Base-by-base conservation (phyloP, 257 asterid genomes). In the Nicotiana obtusifolia region DNA sequence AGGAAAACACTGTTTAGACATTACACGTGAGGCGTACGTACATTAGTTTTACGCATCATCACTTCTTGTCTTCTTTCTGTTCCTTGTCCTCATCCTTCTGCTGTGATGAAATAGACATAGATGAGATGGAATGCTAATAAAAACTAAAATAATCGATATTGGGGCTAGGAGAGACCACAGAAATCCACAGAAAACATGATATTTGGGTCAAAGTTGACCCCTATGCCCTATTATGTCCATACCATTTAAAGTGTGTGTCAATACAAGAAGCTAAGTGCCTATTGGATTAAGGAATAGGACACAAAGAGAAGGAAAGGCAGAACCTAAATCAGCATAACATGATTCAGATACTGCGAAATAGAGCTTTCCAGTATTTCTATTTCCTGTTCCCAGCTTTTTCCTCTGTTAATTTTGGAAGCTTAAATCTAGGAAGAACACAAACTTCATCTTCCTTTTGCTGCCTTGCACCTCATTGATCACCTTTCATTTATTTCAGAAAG, bases 31-130 rank as follows among this genome's bases (percentile, higher is more conserved):
- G 62, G 62, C 7, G 24, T 56, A 5, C 20, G 24, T 56, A 2
- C 20, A 44, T 20, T 11, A 44, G 37, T 22, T 47, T 24, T 24
- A n/a, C 24, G 24, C 79, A 73, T 47, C 78, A 65, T 80, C 78
- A 65, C 77, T 80, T 65, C n/a, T 80, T 80, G 31, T 80, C 83
- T 13, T 77, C 81, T 64, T 64, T 24, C 67, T 60, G 65, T 10
- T 59, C 64, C 28, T 59, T 59, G 64, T 59, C 64, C 30, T 80
- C 56, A 3, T 28, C 56, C 20, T 65, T 80, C 54, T 65, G 77
- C 82, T 11, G 4, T 13, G 82, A 41, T 35, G 60, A 64, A 80
- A 47, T 64, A 80, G 52, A 24, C 33, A 52, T 14, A 80, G 28
- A 24, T 47, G 28, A 80, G 62, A 49, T 1, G 19, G 9, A 62